Evolutionary conservation across 441 rosid genomes (phyloP).

Genomic region (Pelargonium myrrhifolium): DNA sequence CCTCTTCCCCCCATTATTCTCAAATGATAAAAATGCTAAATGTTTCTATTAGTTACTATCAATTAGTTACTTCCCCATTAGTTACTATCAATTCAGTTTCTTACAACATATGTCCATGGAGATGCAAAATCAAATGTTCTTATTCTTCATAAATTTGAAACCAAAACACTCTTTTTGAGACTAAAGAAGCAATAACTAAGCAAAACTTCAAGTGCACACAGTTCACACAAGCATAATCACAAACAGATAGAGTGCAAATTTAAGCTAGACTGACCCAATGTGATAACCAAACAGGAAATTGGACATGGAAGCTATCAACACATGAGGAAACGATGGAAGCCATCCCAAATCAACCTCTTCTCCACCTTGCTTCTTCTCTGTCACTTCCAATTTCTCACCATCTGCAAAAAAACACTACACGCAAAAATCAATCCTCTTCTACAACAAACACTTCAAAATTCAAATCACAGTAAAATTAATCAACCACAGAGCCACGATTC

Average conservation of each 20-base stretch:
- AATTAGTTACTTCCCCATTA: too few species aligned
- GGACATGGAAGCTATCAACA: constrained; percentile 58
- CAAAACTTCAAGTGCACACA: not conserved
- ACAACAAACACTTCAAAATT: too few species aligned
- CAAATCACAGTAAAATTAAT: not conserved
- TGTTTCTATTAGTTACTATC: too few species aligned
- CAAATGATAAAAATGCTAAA: too few species aligned
- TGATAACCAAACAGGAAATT: constrained; percentile 78
- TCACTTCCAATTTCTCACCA: constrained; percentile 20
- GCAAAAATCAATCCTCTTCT: not conserved
- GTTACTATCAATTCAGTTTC: too few species aligned
- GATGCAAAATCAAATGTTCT: too few species aligned
- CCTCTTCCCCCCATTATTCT: too few species aligned
- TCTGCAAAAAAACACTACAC: constrained; percentile 22
- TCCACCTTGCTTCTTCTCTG: constrained; percentile 15
- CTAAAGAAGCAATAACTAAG: too few species aligned
- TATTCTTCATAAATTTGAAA: too few species aligned
- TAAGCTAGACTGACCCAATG: constrained; percentile 39
- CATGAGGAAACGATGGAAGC: constrained; percentile 68
- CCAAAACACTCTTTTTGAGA: too few species aligned
- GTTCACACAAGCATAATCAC: not conserved
- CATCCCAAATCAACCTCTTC: constrained; percentile 45
- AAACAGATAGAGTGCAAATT: not conserved
- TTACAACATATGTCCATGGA: too few species aligned
- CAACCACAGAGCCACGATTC: not conserved